Percentiles rank a stretch among this genome's conserved stretches.
Evolutionary conservation across 225 moss, liverwort and hornwort species (phyloP).

Genomic region (Pseudisothecium myosuroides): DNA sequence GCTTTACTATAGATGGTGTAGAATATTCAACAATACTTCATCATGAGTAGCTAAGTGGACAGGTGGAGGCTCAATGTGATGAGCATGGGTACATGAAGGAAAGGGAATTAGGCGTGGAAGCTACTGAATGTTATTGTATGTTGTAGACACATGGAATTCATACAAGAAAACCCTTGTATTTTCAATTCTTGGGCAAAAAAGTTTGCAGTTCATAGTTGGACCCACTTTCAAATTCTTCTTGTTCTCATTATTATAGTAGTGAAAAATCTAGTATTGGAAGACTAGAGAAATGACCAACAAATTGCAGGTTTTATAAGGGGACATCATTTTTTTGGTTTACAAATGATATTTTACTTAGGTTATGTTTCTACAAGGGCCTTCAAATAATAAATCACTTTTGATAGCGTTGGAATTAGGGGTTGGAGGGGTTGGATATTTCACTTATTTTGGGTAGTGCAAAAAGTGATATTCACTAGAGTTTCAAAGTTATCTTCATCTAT

Average conservation of each 20-base stretch:
- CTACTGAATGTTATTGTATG: too few species aligned
- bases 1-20: too few species aligned
- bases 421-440: background rate
- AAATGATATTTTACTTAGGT: background rate
- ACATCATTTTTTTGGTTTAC: background rate
- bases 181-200: background rate
- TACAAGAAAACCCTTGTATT: background rate
- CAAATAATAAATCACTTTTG: background rate
- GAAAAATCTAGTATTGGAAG: background rate
- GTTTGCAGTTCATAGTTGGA: background rate
- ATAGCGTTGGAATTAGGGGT: accelerated
- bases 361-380: background rate
- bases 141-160: too few species aligned
- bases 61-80: too few species aligned
- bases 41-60: too few species aligned
- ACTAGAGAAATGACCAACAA: accelerated
- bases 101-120: too few species aligned
- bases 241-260: too few species aligned
- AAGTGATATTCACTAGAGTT: background rate
- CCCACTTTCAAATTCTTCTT: background rate
- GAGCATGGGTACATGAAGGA: too few species aligned
- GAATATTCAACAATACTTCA: too few species aligned
- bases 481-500: background rate
- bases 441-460: background rate
- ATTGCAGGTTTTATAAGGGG: accelerated